Base-by-base conservation (phyloP, 2,329 filamentous ascomycete species). In the Cytospora piceae region DNA sequence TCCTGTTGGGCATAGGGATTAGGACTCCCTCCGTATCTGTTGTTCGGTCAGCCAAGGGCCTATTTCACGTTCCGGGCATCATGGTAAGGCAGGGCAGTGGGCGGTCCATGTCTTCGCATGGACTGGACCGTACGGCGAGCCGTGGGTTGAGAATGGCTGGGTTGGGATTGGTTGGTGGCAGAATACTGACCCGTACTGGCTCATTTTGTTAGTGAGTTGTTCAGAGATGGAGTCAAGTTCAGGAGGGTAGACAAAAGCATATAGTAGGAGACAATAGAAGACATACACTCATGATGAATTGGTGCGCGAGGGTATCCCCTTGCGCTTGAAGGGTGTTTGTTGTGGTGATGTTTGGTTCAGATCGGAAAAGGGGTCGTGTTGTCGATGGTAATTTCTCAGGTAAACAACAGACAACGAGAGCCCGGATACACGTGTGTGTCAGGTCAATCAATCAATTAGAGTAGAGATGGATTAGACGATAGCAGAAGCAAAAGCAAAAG, bases 1-100 rank as follows among this genome's bases (percentile, higher is more conserved):
- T 75, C 77, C 67, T 80, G 79, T 73, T 88, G 79, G 72, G 87
- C 85, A 72, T 85, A 89, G 63, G 86, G 86, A 77, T 89, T 87
- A 67, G 78, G 76, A 71, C 77, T 77, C 64, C 79, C 80, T 68
- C 83, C 81, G 79, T 87, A 87, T 77, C 84, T 88, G 73, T 42
- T 67, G 53, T 59, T 54, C 22, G 57, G 76, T 81, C 72, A 81
- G 76, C 67, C 51, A 63, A 31, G 37, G 9, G 46, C 8, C 7
- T 14, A 1, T 20, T 24, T 24, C 46, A 24, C n/a, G n/a, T 22
- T 24, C 46, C 46, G 46, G 46, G 8, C 11, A 11, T 49, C 12
- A 9, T n/a, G 8, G 1, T 9, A n/a, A 22, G 6, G 42, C 17
- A n/a, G 9, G 17, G 42, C n/a, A n/a, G 17, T 46, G 17, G 42